These are phyloP conservation scores for Tympanopsis confertula DNA, from an alignment of 2,329 filamentous ascomycete genomes.

Conservation along the genomic window DNA sequence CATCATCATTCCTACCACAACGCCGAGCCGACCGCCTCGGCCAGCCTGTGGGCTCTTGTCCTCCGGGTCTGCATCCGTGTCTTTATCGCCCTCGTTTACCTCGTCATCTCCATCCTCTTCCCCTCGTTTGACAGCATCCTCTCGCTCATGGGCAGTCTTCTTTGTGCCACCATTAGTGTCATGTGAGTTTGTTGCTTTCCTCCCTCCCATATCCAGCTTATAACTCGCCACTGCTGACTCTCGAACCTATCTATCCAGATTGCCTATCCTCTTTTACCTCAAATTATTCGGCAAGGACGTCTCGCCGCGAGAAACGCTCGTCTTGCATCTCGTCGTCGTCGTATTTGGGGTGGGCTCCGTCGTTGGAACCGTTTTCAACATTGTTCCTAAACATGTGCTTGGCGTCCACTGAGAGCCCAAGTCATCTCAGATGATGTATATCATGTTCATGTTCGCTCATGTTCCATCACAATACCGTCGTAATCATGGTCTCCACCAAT, in stretches of 20 bases:
- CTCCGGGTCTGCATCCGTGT: conserved; percentile 53
- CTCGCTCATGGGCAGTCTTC: conserved; percentile 32
- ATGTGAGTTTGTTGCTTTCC: conserved; percentile 13
- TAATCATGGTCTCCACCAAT: no score
- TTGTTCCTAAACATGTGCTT: not conserved
- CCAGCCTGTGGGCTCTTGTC: conserved; percentile 41
- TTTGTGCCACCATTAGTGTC: conserved; percentile 54
- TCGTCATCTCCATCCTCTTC: conserved; percentile 61
- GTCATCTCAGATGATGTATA: no score
- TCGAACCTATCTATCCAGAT: not conserved
- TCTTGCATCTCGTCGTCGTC: not conserved
- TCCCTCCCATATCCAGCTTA: not conserved
- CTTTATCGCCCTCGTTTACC: conserved; percentile 56
- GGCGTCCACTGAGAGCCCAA: no score
- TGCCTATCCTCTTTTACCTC: not conserved
- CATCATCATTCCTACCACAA: not conserved
- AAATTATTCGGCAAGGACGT: not conserved
- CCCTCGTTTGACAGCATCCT: conserved; percentile 63
- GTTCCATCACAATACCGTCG: no score
- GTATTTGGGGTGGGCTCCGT: not conserved
- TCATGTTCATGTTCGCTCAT: no score
- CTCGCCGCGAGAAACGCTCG: not conserved
- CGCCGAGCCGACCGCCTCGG: conserved; percentile 28
- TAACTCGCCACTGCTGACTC: not conserved
- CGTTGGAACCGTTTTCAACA: not conserved